Evolutionary conservation across 352 stramenopile genomes (phyloP), one percentile per base, ranked within the genome.

Genomic region (Pelagophyceae sp.): DNA sequence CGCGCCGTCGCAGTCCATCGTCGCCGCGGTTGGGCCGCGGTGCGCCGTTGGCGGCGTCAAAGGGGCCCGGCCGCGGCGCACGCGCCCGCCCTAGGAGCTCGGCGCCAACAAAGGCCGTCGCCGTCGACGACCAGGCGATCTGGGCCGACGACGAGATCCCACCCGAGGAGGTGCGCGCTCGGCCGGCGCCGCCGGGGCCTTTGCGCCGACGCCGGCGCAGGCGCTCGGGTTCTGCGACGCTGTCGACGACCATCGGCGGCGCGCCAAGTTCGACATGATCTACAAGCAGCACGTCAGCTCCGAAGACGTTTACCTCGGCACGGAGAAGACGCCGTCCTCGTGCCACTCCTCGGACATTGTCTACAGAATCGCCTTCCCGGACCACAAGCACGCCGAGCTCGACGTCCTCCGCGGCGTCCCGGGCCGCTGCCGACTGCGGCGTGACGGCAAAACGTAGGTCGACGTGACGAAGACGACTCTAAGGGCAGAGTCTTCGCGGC

Each of bases 101-200:
- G 45, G 11, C 29, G 61, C 61, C 3, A 35, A 15, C 3, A 23
- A 27, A 37, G 15, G 3, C 3, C 15, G 3, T 6, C n/a, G n/a
- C n/a, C n/a, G n/a, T n/a, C n/a, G 67, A 74, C 27, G 1, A 33
- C 35, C 51, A 74, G 33, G 67, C 67, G 17, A 74, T 74, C n/a
- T 74, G 67, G 67, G 23, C 19, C 33, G 67, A 74, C 33, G 67
- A 74, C 67, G 67, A 74, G 67, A 74, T 74, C 29, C 35, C 37
- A 5, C 23, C 35, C 35, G 67, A 74, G 67, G 67, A 74, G 45
- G 45, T 23, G 45, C 45, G 45, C 23, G 11, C 45, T 23, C 23
- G 11, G 11, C 45, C 45, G 11, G 11, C 45, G 45, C 11, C 45
- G 11, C 23, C 11, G 45, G 11, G 45, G 45, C 45, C 45, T 54